These are phyloP conservation scores for Eucalyptus victrix DNA, from an alignment of 345 rosid species.

Conservation along the genomic window DNA sequence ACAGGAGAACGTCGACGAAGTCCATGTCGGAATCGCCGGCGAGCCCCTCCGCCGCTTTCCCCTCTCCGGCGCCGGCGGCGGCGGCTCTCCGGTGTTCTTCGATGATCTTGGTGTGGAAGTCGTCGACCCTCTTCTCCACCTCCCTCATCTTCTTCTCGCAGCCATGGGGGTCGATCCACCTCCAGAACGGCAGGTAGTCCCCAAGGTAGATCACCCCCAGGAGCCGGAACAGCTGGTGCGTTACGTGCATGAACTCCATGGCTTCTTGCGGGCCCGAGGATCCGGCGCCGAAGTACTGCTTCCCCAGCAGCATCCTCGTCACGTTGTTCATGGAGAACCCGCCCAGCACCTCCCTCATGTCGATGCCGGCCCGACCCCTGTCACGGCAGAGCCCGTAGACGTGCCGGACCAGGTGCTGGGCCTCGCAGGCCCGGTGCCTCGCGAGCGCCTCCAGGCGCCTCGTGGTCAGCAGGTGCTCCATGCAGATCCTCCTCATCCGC, in stretches of 20 bases:
- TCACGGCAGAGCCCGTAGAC: conserved; percentile 13
- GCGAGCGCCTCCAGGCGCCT: conserved; percentile 41
- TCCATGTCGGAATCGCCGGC: conserved; percentile 34
- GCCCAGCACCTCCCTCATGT: conserved; percentile 67
- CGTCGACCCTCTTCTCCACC: conserved; percentile 85
- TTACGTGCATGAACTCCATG: conserved; percentile 75
- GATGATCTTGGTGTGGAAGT: conserved; percentile 61
- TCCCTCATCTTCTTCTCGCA: conserved; percentile 79
- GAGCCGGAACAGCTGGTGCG: conserved; percentile 62
- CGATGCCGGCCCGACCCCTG: conserved; percentile 11
- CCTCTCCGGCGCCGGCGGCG: neutral
- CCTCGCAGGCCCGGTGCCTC: conserved; percentile 29
- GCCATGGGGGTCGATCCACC: conserved; percentile 77
- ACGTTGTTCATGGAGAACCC: conserved; percentile 91
- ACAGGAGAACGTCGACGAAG: conserved; percentile 78
- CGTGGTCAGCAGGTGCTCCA: conserved; percentile 48
- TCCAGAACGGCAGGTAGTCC: conserved; percentile 86
- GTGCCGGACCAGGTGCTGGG: conserved; percentile 28
- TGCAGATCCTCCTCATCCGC: conserved; percentile 58
- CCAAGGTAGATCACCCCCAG: conserved; percentile 79
- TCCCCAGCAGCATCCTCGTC: conserved; percentile 77
- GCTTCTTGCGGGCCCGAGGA: conserved; percentile 41
- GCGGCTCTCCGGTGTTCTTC: conserved; percentile 43
- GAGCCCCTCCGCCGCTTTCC: neutral
- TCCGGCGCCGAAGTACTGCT: conserved; percentile 55